Conservation (phyloP, 2,329 filamentous ascomycete species). For the Herpotrichia juniperi region DNA sequence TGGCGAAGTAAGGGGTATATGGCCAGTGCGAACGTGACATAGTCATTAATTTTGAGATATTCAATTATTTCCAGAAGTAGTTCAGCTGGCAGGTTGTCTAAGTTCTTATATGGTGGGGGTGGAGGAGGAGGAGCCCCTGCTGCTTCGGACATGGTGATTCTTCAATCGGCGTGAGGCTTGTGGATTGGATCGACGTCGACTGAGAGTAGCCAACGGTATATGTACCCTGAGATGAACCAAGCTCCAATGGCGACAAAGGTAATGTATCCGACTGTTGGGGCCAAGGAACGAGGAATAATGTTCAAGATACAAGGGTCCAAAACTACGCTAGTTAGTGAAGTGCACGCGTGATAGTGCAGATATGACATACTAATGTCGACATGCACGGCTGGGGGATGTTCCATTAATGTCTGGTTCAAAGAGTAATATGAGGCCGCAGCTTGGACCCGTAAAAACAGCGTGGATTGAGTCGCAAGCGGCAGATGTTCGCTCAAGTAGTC, state of each 20-base stretch:
- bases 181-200: slow-evolving; percentile 19
- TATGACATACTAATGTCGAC: slow-evolving; percentile 68
- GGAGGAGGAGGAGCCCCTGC: slow-evolving; percentile 24
- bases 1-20: slow-evolving; percentile 51
- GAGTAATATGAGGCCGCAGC: slow-evolving; percentile 87
- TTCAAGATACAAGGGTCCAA: slow-evolving; percentile 86
- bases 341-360: neutral
- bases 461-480: slow-evolving; percentile 49
- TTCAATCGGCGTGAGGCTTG: slow-evolving; percentile 43
- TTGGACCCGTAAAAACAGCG: slow-evolving; percentile 74
- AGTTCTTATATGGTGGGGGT: slow-evolving; percentile 20
- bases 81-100: slow-evolving; percentile 53
- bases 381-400: slow-evolving; percentile 71
- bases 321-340: slow-evolving; percentile 54
- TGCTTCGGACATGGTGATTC: slow-evolving; percentile 27
- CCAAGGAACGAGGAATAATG: slow-evolving; percentile 76
- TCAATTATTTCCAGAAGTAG: slow-evolving; percentile 54
- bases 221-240: slow-evolving; percentile 56
- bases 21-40: slow-evolving; percentile 54
- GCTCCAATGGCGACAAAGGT: slow-evolving; percentile 62
- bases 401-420: slow-evolving; percentile 76
- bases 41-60: slow-evolving; percentile 46
- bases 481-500: slow-evolving; percentile 4
- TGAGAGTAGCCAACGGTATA: slow-evolving; percentile 43
- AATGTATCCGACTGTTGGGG: slow-evolving; percentile 75